A percentile compares a stretch with the other conserved stretches of the same genome.
These are phyloP conservation scores for Nitzschia inconspicua DNA, from an alignment of 108 stramenopile genomes.

Conservation along the genomic window DNA sequence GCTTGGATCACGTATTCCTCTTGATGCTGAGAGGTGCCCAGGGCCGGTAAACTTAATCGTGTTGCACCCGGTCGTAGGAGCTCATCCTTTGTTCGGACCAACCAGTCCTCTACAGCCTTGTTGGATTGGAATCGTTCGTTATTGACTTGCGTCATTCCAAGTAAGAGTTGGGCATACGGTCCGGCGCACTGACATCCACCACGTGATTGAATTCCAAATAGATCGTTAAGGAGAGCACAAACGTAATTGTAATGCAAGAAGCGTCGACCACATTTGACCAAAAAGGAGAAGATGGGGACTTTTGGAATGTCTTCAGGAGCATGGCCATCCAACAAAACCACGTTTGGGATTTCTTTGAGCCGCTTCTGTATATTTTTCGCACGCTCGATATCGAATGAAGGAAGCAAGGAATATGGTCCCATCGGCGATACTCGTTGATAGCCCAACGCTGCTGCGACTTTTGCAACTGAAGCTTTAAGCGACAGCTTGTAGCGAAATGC, in stretches of 20 bases:
- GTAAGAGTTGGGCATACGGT: slow-evolving; percentile 78
- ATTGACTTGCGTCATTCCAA: slow-evolving; percentile 56
- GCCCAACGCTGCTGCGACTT: neutral
- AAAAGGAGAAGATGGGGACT: slow-evolving; percentile 82
- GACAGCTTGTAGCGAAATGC: slow-evolving; percentile 72
- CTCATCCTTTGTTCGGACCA: slow-evolving; percentile 84
- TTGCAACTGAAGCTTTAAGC: slow-evolving; percentile 43
- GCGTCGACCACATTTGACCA: slow-evolving; percentile 65
- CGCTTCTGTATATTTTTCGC: slow-evolving; percentile 43
- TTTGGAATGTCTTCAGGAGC: slow-evolving; percentile 14
- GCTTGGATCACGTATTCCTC: slow-evolving; percentile 89
- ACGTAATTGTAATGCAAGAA: slow-evolving; percentile 98
- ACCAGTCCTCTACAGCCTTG: slow-evolving; percentile 72
- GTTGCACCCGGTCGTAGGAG: slow-evolving; percentile 91
- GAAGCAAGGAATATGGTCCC: slow-evolving; percentile 25
- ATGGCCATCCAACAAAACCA: slow-evolving; percentile 66
- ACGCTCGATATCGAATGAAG: slow-evolving; percentile 64
- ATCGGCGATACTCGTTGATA: neutral
- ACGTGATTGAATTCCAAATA: slow-evolving; percentile 96
- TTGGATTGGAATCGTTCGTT: slow-evolving; percentile 49
- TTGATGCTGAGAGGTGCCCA: slow-evolving; percentile 66
- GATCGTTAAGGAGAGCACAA: slow-evolving; percentile 93
- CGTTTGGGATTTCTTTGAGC: slow-evolving; percentile 63
- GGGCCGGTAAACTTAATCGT: slow-evolving; percentile 83
- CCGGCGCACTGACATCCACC: slow-evolving; percentile 96